phyloP scores from a whole-genome alignment of 306 rosid species.

The Leucaena leucocephala region DNA sequence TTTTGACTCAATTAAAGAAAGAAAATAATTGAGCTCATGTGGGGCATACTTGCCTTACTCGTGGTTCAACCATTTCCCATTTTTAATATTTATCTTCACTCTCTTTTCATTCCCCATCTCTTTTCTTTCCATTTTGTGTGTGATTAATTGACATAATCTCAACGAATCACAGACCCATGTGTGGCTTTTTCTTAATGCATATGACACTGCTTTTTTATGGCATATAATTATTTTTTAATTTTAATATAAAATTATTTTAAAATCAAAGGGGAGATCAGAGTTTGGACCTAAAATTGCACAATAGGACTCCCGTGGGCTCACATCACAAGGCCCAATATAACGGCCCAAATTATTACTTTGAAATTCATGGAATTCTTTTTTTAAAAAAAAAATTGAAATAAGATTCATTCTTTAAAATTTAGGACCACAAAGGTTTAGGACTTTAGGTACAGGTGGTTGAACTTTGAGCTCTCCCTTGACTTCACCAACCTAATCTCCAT shows the following conservation, averaged over 20 bases:
- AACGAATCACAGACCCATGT: not conserved
- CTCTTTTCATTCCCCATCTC: not conserved
- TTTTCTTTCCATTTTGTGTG: not conserved
- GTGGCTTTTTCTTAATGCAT: not conserved
- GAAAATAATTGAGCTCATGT: conserved; percentile 34
- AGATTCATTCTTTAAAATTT: not conserved
- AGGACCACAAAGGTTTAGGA: not conserved
- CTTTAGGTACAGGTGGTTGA: not conserved
- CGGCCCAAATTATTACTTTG: not conserved
- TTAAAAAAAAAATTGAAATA: not conserved
- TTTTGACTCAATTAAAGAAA: not conserved
- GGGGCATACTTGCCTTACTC: conserved; percentile 28
- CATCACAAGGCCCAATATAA: not conserved
- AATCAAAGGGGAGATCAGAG: not conserved
- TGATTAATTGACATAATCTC: not conserved
- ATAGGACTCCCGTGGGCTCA: not conserved
- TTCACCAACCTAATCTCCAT: not conserved
- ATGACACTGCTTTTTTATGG: not conserved
- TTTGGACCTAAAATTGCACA: not conserved
- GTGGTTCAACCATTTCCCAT: not conserved
- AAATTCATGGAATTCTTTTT: not conserved
- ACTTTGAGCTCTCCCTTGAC: not conserved
- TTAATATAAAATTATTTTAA: too few relatives aligned
- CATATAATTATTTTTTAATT: too few relatives aligned
- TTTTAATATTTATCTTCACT: not conserved